These are phyloP conservation scores for Coemansia sp. DNA, from an alignment of 192 early-diverging fungal species.

Conservation along the genomic window DNA sequence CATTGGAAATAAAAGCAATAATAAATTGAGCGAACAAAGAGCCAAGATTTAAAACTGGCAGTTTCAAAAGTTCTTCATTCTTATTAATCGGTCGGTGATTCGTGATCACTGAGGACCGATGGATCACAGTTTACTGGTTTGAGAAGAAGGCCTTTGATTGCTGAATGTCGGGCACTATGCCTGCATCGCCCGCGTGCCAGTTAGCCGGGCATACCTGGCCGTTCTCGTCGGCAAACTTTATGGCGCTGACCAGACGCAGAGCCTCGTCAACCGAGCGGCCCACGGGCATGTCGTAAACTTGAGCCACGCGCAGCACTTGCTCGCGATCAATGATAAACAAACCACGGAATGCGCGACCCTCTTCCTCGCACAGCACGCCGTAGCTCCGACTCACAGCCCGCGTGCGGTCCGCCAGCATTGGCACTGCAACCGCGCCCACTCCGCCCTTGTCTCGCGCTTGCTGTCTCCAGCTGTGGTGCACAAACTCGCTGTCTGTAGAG, in stretches of 20 bases:
- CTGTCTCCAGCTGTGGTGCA: slow-evolving; percentile 77
- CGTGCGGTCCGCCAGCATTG: slow-evolving; percentile 73
- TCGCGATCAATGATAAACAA: slow-evolving; percentile 80
- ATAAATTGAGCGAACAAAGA: neutral
- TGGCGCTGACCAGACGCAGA: slow-evolving; percentile 75
- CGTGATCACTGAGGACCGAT: too few species aligned
- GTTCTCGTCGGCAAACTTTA: slow-evolving; percentile 75
- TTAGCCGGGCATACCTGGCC: slow-evolving; percentile 70
- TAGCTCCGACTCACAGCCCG: slow-evolving; percentile 62
- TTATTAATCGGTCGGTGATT: too few species aligned
- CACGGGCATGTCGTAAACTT: slow-evolving; percentile 77
- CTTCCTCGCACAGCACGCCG: slow-evolving; percentile 71
- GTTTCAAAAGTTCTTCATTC: too few species aligned
- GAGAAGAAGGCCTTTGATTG: slow-evolving; percentile 8
- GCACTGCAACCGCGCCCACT: slow-evolving; percentile 74
- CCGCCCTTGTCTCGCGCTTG: slow-evolving; percentile 70
- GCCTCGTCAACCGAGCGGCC: slow-evolving; percentile 73
- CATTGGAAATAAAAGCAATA: slow-evolving; percentile 7
- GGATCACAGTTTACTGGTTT: neutral
- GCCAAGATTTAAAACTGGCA: neutral
- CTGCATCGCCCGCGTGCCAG: slow-evolving; percentile 63
- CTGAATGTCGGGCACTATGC: neutral
- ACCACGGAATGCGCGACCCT: slow-evolving; percentile 68
- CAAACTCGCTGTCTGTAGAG: slow-evolving; percentile 70
- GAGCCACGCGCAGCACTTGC: slow-evolving; percentile 66